These are phyloP conservation scores for Paecilomyces sp. DNA, from an alignment of 2,329 filamentous ascomycete species.

Conservation along the genomic window DNA sequence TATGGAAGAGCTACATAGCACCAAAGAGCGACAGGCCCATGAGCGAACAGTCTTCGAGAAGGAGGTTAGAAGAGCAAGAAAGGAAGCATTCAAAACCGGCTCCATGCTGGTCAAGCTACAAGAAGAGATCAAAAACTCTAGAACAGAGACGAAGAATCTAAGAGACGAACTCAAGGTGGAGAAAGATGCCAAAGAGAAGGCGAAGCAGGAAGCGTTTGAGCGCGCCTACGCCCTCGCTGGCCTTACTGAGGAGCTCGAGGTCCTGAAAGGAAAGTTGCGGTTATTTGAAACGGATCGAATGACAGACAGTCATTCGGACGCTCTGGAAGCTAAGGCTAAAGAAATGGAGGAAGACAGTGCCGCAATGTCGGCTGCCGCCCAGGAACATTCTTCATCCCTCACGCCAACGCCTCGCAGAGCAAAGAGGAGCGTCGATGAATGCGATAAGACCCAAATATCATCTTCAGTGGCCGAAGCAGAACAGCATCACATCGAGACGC, in stretches of 20 bases:
- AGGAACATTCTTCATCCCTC: conserved; percentile 25
- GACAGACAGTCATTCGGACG: conserved; percentile 23
- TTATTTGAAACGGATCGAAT: conserved; percentile 22
- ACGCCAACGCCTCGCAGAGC: conserved; percentile 24
- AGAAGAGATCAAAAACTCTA: conserved; percentile 40
- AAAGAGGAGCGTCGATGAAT: conserved; percentile 26
- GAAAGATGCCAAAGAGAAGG: conserved; percentile 40
- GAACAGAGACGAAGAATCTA: conserved; percentile 39
- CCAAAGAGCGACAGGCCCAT: conserved; percentile 44
- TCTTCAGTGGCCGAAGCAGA: conserved; percentile 4
- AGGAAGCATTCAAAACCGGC: conserved; percentile 52
- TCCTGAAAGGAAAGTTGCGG: conserved; percentile 34
- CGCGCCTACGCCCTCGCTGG: conserved; percentile 39
- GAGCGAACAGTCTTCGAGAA: conserved; percentile 48
- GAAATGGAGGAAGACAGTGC: conserved; percentile 17
- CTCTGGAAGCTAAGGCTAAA: conserved; percentile 24
- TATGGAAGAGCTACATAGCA: conserved; percentile 45
- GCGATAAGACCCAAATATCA: conserved; percentile 12
- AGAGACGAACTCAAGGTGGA: conserved; percentile 47
- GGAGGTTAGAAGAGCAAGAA: conserved; percentile 48
- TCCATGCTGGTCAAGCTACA: conserved; percentile 49
- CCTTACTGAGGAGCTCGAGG: conserved; percentile 37
- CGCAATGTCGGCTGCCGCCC: conserved; percentile 19
- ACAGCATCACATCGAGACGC: conserved; percentile 17
- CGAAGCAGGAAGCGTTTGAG: conserved; percentile 42